Conservation (phyloP, 768 basidiomycete genomes). For the Tephrocybe sp. region DNA sequence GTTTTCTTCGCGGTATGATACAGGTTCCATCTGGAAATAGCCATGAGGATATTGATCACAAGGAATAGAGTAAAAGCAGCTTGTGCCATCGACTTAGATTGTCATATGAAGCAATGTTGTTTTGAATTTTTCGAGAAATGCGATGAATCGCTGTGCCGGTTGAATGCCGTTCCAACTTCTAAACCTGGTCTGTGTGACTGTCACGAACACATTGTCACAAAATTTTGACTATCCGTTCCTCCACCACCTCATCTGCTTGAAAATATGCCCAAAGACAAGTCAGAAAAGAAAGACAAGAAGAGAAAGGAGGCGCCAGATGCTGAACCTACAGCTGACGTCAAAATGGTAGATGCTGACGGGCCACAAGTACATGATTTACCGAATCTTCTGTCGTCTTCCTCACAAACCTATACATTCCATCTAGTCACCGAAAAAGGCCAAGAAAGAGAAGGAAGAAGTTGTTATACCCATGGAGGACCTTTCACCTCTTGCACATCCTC, state of each 20-base stretch:
- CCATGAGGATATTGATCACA: not conserved
- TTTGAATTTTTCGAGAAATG: no score
- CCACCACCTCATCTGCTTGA: not conserved
- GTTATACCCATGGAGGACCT: constrained; percentile 76
- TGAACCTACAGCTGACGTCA: constrained; percentile 45
- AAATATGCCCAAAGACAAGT: constrained; percentile 71
- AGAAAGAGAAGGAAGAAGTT: constrained; percentile 66
- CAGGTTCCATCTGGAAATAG: constrained; percentile 39
- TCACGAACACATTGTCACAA: constrained; percentile 16
- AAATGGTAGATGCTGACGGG: constrained; percentile 39
- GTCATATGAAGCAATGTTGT: no score
- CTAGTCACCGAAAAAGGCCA: constrained; percentile 57
- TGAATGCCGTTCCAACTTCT: no score
- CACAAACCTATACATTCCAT: constrained; percentile 14
- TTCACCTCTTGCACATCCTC: constrained; percentile 90
- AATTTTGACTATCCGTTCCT: constrained; percentile 11
- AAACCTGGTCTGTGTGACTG: no score
- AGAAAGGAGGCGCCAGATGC: constrained; percentile 48
- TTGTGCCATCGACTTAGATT: not conserved
- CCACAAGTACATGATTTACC: constrained; percentile 26
- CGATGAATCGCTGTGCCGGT: no score
- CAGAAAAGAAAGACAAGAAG: constrained; percentile 76
- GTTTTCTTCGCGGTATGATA: constrained; percentile 50
- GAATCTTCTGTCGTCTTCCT: constrained; percentile 8
- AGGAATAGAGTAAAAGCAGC: not conserved